A percentile compares a stretch with the other conserved stretches of the same genome.
phyloP scores from a whole-genome alignment of 768 basidiomycete genomes.

The Trametes coccinea region DNA sequence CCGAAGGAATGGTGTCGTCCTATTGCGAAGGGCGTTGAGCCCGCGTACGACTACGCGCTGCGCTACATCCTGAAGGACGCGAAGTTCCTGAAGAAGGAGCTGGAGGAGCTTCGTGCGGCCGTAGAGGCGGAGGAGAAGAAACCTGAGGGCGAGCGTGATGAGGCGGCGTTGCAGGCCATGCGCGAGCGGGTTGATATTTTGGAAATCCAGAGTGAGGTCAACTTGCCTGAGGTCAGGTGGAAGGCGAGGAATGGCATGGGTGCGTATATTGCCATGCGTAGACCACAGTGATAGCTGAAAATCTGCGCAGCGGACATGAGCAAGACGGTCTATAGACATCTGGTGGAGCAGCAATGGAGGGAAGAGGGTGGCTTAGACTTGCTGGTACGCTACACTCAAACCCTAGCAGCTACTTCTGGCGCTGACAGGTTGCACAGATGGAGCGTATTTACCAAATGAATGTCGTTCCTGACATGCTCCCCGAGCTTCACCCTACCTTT shows the following conservation, averaged over 20 bases:
- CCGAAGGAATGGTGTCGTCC: slow-evolving; percentile 69
- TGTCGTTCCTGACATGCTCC: slow-evolving; percentile 85
- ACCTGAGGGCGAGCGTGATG: slow-evolving; percentile 34
- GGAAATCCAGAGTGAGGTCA: slow-evolving; percentile 78
- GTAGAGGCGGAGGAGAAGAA: slow-evolving; percentile 28
- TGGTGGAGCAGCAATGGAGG: slow-evolving; percentile 84
- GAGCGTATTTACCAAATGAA: slow-evolving; percentile 91
- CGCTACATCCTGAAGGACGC: slow-evolving; percentile 68
- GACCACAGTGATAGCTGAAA: not conserved
- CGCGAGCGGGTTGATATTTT: slow-evolving; percentile 56
- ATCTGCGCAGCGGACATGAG: slow-evolving; percentile 57
- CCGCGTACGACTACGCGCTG: slow-evolving; percentile 86
- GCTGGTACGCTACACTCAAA: slow-evolving; percentile 51
- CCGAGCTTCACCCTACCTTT: slow-evolving; percentile 66
- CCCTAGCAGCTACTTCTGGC: not conserved
- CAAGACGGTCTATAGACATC: slow-evolving; percentile 71
- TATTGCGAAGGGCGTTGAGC: slow-evolving; percentile 59
- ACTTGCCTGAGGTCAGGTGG: slow-evolving; percentile 84
- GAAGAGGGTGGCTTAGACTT: slow-evolving; percentile 82
- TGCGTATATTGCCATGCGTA: slow-evolving; percentile 37
- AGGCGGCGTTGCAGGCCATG: slow-evolving; percentile 43
- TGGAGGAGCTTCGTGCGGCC: slow-evolving; percentile 37
- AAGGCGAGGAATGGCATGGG: slow-evolving; percentile 76
- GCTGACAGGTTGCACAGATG: slow-evolving; percentile 57
- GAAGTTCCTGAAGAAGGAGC: slow-evolving; percentile 45